These are phyloP conservation scores for Aspergillus heteromorphus DNA, from an alignment of 495 filamentous ascomycete genomes.

Conservation along the genomic window DNA sequence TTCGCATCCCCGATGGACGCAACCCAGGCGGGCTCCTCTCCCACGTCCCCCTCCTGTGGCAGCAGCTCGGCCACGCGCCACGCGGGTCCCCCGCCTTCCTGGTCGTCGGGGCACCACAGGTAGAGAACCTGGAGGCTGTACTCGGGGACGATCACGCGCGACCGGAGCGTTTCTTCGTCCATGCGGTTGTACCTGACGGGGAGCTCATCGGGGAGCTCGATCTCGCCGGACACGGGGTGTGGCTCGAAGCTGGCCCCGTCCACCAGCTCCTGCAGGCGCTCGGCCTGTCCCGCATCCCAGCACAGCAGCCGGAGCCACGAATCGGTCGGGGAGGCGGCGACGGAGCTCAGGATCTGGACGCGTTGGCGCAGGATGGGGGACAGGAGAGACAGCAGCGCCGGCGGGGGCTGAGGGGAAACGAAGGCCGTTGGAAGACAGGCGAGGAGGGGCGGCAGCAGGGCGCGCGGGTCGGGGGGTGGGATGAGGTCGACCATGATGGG, in stretches of 20 bases:
- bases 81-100: conserved; percentile 59
- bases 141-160: conserved; percentile 52
- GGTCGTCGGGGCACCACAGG: conserved; percentile 65
- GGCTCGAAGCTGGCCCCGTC: conserved; percentile 68
- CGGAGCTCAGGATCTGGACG: conserved; percentile 64
- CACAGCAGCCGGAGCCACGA: conserved; percentile 90
- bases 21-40: conserved; percentile 43
- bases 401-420: conserved; percentile 69
- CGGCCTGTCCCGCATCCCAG: conserved; percentile 66
- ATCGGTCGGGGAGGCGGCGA: conserved; percentile 52
- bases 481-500: conserved; percentile 51
- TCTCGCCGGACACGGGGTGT: conserved; percentile 87
- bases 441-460: conserved; percentile 69
- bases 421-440: conserved; percentile 83
- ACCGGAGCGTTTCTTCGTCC: conserved; percentile 82
- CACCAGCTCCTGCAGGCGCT: conserved; percentile 60
- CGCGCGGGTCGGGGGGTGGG: conserved; percentile 56
- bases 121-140: conserved; percentile 53
- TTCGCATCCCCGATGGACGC: conserved; percentile 50
- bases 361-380: conserved; percentile 90
- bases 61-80: conserved; percentile 84
- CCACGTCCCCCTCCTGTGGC: conserved; percentile 43
- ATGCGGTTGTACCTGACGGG: conserved; percentile 62
- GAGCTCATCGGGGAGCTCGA: conserved; percentile 68
- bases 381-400: conserved; percentile 72